Conservation (phyloP, 768 basidiomycete species). For the Suillus hirtellus region DNA sequence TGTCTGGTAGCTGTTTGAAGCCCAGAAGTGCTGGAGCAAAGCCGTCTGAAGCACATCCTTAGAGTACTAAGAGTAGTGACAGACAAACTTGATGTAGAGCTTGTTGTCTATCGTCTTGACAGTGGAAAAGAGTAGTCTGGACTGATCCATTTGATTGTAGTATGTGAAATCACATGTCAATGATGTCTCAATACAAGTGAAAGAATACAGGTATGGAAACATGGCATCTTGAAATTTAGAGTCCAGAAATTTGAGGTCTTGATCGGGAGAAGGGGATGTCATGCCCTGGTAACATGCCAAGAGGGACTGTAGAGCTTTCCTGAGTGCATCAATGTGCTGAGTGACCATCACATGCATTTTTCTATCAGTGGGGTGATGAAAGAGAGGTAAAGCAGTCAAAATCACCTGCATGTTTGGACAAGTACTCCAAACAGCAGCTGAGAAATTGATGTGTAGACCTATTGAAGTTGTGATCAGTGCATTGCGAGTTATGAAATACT, state of each 20-base stretch:
- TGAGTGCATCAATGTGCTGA: slow-evolving; percentile 27
- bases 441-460: slow-evolving; percentile 29
- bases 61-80: slow-evolving; percentile 18
- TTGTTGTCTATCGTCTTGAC: neutral
- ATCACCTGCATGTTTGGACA: slow-evolving; percentile 28
- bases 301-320: slow-evolving; percentile 25
- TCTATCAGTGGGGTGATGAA: slow-evolving; percentile 24
- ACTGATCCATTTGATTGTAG: neutral
- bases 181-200: neutral
- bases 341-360: slow-evolving; percentile 17
- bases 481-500: neutral
- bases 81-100: slow-evolving; percentile 20
- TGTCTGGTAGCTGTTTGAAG: slow-evolving; percentile 23
- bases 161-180: neutral
- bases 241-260: neutral
- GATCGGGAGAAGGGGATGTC: neutral
- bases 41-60: slow-evolving; percentile 19
- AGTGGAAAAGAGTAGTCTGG: neutral
- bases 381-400: slow-evolving; percentile 24
- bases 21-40: slow-evolving; percentile 25
- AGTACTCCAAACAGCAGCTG: slow-evolving; percentile 26
- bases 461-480: neutral
- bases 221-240: neutral
- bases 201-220: neutral
- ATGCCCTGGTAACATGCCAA: slow-evolving; percentile 21